phyloP scores from a whole-genome alignment of 2,329 filamentous ascomycete genomes.

The Huntiella bhutanensis region DNA sequence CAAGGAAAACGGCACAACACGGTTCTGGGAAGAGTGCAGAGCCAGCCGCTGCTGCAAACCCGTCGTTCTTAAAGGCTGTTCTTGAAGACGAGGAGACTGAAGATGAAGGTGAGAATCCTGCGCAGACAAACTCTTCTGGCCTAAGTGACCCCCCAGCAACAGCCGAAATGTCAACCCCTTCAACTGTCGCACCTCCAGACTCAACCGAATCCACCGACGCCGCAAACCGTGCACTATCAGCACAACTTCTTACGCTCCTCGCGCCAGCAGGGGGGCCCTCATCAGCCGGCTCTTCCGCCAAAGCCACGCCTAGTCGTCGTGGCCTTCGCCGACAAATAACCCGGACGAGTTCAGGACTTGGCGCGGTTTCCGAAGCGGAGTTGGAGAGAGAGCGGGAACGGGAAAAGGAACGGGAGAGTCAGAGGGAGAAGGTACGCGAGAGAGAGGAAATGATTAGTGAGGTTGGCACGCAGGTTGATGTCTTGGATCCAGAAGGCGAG shows the following conservation, averaged over 20 bases:
- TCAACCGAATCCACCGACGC: slow-evolving; percentile 15
- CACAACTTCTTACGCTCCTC: slow-evolving; percentile 3
- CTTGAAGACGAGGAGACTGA: slow-evolving; percentile 5
- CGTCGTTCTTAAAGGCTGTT: slow-evolving; percentile 4
- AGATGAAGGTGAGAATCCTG: not conserved
- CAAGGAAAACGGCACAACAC: too few relatives aligned
- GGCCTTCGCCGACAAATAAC: not conserved
- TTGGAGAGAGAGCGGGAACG: not conserved
- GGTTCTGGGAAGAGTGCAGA: too few relatives aligned
- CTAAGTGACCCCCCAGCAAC: not conserved
- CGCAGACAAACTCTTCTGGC: not conserved
- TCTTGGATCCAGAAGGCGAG: slow-evolving; percentile 31
- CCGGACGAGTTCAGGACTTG: slow-evolving; percentile 12
- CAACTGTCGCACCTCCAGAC: too few relatives aligned
- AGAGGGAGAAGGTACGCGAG: slow-evolving; percentile 5
- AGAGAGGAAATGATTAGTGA: slow-evolving; percentile 18
- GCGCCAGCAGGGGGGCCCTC: not conserved
- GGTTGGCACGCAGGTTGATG: slow-evolving; percentile 33
- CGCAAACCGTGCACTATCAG: slow-evolving; percentile 23
- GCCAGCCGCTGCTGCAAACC: not conserved
- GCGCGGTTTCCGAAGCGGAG: not conserved
- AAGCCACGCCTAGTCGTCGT: too few relatives aligned
- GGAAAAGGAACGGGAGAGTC: not conserved
- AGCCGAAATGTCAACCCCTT: too few relatives aligned
- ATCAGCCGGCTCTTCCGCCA: not conserved